Evolutionary conservation across 2,329 filamentous ascomycete species (phyloP), one percentile per base, ranked within the genome.

Genomic region (Sarocladium brachiariae): DNA sequence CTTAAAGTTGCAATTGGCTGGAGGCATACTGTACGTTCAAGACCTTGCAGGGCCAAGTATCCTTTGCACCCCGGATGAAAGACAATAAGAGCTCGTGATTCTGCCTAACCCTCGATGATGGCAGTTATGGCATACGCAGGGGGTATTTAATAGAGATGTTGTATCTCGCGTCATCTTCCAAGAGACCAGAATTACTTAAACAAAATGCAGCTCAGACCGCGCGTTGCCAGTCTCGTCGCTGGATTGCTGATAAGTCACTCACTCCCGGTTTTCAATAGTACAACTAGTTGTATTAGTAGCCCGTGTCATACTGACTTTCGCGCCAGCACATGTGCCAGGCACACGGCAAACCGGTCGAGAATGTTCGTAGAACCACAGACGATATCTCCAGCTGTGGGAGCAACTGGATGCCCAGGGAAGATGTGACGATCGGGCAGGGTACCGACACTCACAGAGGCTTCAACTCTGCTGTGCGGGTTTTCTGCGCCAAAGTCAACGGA

Each of bases 321-420:
- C n/a, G n/a, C n/a, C n/a, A n/a, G n/a, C n/a, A n/a, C n/a, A 25
- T 43, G 8, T 23, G 21, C 7, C 39, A 27, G 21, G 23, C 21
- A n/a, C 39, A 43, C 14, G 39, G 21, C 21, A 25, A 7, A 10
- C 39, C 39, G 8, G 39, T 43, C 3, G 7, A 39, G 21, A 16
- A 6, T 8, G 43, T 47, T 9, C 25, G 7, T 9, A 47, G 43
- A 16, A 34, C 51, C 9, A 55, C 54, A 9, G 51, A 57, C 33
- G 52, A 46, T 11, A 57, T 57, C 31, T 57, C 55, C n/a, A 55
- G 54, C 50, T 57, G 55, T 31, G 55, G 55, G 14, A 45, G 37
- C 16, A 51, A 50, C 5, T 57, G 55, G 55, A 57, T 57, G 54
- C 54, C 55, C 13, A 49, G 54, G 18, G 49, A 54, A 3, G 54